These are phyloP conservation scores for Allium cepa DNA, from an alignment of 106 monocot species.

Conservation along the genomic window DNA sequence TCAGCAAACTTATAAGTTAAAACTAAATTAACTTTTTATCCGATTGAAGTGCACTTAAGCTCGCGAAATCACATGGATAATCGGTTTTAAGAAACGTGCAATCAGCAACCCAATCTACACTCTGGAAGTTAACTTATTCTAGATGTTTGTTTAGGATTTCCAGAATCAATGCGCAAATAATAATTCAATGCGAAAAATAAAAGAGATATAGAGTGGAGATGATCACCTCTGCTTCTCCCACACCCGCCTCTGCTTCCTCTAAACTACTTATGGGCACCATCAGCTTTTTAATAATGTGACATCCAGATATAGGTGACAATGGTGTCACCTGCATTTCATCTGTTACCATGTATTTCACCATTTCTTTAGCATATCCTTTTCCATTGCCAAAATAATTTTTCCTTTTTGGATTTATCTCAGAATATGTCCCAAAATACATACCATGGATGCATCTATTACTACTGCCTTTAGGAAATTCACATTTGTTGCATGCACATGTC, in stretches of 20 bases:
- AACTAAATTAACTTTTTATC: too few species aligned
- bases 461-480: neutral
- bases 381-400: neutral
- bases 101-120: too few species aligned
- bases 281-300: conserved; percentile 18
- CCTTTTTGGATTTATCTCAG: conserved; percentile 24
- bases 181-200: too few species aligned
- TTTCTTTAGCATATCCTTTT: conserved; percentile 17
- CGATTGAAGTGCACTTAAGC: too few species aligned
- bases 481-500: conserved; percentile 5
- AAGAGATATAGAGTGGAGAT: neutral
- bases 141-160: too few species aligned
- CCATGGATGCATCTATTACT: conserved; percentile 10
- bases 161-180: too few species aligned
- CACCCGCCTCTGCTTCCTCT: conserved; percentile 17
- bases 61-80: too few species aligned
- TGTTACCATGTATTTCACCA: conserved; percentile 19
- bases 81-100: too few species aligned
- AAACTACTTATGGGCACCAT: conserved; percentile 17
- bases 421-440: neutral
- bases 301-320: conserved; percentile 15
- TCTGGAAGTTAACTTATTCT: too few species aligned
- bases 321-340: conserved; percentile 29
- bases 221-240: conserved; percentile 34
- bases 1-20: too few species aligned